phyloP scores from a whole-genome alignment of 768 basidiomycete genomes.

The Neoboletus magnificus region DNA sequence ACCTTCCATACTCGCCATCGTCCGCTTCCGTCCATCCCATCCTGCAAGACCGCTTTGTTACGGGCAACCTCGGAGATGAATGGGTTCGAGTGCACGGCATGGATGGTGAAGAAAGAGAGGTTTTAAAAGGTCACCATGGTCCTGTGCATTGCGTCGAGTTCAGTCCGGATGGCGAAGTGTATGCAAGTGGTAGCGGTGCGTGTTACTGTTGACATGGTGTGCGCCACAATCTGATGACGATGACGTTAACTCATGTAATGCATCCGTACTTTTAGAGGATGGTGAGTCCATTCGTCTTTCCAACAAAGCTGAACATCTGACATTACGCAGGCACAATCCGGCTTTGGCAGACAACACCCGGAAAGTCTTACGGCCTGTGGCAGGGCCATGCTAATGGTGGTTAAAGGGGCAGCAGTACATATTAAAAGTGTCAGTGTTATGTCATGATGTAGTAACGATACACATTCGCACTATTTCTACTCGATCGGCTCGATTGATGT shows the following conservation, averaged over 20 bases:
- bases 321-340: conserved; percentile 76
- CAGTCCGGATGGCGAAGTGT: conserved; percentile 96
- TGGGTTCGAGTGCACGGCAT: conserved; percentile 96
- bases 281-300: conserved; percentile 41
- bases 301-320: conserved; percentile 4
- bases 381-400: conserved; percentile 55
- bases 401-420: conserved; percentile 6
- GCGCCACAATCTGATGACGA: conserved; percentile 4
- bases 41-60: conserved; percentile 85
- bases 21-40: conserved; percentile 94
- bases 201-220: conserved; percentile 20
- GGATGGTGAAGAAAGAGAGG: conserved; percentile 84
- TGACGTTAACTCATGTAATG: conserved; percentile 2
- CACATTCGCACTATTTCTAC: conserved; percentile 8
- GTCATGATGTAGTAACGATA: conserved; percentile 8
- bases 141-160: conserved; percentile 93
- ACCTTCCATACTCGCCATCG: conserved; percentile 82
- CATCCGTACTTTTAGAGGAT: conserved; percentile 53
- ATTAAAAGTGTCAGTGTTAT: conserved; percentile 1
- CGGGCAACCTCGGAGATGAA: conserved; percentile 85
- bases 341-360: conserved; percentile 95
- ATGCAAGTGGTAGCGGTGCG: conserved; percentile 94
- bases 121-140: conserved; percentile 95
- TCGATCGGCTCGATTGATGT: conserved; percentile 11
- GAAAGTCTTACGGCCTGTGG: conserved; percentile 91